Percentiles rank a stretch among this genome's conserved stretches.
Conservation (phyloP, 2,329 filamentous ascomycete genomes). For the Claviceps purpurea region DNA sequence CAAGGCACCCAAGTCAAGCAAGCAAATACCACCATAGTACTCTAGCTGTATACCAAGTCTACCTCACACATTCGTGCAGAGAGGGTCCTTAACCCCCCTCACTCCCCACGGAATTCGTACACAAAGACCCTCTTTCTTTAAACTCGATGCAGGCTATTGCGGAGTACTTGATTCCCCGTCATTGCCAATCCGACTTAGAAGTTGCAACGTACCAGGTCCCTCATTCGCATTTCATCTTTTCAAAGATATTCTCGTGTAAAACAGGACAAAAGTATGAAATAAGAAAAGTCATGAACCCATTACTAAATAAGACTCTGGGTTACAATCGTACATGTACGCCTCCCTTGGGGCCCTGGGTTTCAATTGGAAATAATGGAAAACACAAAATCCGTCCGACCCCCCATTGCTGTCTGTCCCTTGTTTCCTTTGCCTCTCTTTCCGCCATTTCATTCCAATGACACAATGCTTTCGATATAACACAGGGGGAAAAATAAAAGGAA, state of each 20-base stretch:
- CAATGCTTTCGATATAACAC: constrained; percentile 11
- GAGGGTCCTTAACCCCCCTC: too few species aligned
- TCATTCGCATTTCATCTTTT: constrained; percentile 6
- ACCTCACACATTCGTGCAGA: too few species aligned
- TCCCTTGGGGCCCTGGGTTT: constrained; percentile 7
- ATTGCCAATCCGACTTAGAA: too few species aligned
- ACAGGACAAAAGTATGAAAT: constrained; percentile 12
- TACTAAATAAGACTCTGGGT: constrained; percentile 7
- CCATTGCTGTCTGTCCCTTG: constrained; percentile 3
- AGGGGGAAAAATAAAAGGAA: not conserved
- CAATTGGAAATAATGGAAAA: constrained; percentile 4
- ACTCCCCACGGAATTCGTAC: too few species aligned
- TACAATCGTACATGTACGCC: constrained; percentile 25
- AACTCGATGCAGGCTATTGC: too few species aligned
- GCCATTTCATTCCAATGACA: constrained; percentile 5
- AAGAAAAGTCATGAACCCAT: constrained; percentile 4
- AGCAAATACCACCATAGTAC: too few species aligned
- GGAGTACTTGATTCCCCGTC: too few species aligned
- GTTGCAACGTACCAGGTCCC: too few species aligned
- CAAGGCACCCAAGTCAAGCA: too few species aligned
- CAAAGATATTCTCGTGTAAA: constrained; percentile 17
- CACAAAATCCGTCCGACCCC: constrained; percentile 6
- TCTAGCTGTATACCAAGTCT: too few species aligned
- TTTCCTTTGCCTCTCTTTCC: constrained; percentile 4
- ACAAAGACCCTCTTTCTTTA: too few species aligned